Evolutionary conservation across 331 rosid species (phyloP).

Genomic region (Quercus tomentella): DNA sequence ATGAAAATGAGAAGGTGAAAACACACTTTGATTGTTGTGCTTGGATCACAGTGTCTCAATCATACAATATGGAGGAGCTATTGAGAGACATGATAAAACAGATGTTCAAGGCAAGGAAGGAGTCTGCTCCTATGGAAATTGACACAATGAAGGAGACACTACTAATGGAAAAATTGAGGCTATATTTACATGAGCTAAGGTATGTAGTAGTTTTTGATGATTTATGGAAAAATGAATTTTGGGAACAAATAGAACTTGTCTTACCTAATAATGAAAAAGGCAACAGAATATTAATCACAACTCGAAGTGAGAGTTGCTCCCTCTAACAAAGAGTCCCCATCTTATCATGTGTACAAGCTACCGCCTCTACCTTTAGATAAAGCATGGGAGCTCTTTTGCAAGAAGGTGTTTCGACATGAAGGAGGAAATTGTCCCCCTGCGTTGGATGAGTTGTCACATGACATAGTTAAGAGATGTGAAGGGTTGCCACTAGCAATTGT

Average conservation of each 20-base stretch:
- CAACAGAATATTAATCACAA: constrained; percentile 3
- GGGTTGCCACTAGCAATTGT: no score
- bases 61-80: constrained; percentile 2
- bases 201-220: constrained; percentile 15
- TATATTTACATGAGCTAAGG: not conserved
- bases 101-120: not conserved
- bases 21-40: constrained; percentile 1
- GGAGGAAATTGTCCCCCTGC: no score
- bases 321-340: not conserved
- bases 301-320: not conserved
- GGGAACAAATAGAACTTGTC: not conserved
- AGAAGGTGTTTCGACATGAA: no score
- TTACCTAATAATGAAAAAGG: not conserved
- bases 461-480: no score
- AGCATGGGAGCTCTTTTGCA: no score
- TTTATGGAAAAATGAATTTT: not conserved
- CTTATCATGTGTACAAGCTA: not conserved
- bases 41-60: constrained; percentile 19
- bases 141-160: not conserved
- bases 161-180: not conserved
- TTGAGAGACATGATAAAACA: not conserved
- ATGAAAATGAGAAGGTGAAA: not conserved
- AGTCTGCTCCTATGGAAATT: not conserved
- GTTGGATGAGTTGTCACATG: no score
- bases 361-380: not conserved